Conservation (phyloP, 306 rosid genomes). For the Mucuna pruriens region DNA sequence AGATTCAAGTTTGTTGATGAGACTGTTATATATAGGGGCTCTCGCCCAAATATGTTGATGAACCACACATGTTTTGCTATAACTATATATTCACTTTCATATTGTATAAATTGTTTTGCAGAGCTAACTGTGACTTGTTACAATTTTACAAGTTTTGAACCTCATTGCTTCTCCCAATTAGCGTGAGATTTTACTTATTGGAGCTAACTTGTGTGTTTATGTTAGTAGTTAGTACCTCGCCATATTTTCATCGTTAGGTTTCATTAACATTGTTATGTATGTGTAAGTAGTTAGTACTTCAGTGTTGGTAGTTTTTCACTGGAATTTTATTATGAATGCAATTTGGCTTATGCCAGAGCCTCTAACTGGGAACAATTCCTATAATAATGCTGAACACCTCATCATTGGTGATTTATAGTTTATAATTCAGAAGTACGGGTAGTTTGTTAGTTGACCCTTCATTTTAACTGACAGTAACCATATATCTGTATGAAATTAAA, state of each 20-base stretch:
- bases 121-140: slow-evolving; percentile 15
- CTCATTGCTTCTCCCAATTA: neutral
- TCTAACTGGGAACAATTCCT: too few species aligned
- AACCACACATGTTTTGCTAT: slow-evolving; percentile 33
- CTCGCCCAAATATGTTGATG: slow-evolving; percentile 18
- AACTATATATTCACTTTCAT: neutral
- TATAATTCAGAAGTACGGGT: neutral
- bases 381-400: too few species aligned
- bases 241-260: neutral
- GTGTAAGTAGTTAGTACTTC: too few species aligned
- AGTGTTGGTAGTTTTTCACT: too few species aligned
- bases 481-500: neutral
- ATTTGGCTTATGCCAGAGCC: too few species aligned
- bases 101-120: slow-evolving; percentile 14
- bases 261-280: neutral
- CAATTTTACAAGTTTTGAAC: slow-evolving; percentile 10
- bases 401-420: neutral
- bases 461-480: neutral
- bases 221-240: neutral
- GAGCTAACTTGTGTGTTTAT: neutral
- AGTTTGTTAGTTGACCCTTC: neutral
- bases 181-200: neutral
- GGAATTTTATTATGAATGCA: too few species aligned
- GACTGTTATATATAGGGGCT: slow-evolving; percentile 23
- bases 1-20: neutral